These are phyloP conservation scores for Globisporangium paddicum DNA, from an alignment of 352 stramenopile species.

Conservation along the genomic window DNA sequence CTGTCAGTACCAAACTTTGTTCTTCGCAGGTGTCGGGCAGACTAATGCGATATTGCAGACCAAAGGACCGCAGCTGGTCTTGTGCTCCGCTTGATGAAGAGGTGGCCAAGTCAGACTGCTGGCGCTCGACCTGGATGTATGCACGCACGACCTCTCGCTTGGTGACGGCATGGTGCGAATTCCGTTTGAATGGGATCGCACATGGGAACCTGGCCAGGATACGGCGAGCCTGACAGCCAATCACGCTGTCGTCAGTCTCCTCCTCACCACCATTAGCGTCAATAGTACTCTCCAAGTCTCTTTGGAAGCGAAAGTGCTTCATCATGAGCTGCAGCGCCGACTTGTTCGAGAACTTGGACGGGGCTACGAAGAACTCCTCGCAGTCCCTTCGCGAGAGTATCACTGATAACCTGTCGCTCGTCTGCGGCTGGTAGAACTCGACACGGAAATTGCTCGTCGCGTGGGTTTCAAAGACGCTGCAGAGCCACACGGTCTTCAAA, in stretches of 20 bases:
- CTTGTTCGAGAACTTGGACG: constrained; percentile 7
- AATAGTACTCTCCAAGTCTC: constrained; percentile 9
- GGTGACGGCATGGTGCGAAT: constrained; percentile 33
- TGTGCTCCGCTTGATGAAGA: background rate
- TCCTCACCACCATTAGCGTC: background rate
- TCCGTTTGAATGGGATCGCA: constrained; percentile 28
- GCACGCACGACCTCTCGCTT: constrained; percentile 30
- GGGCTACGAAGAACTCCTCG: constrained; percentile 22
- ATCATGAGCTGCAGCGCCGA: constrained; percentile 12
- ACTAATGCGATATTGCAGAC: constrained; percentile 35
- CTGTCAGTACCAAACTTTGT: constrained; percentile 35
- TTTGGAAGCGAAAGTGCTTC: constrained; percentile 24
- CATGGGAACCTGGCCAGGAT: constrained; percentile 41
- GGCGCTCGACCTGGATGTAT: constrained; percentile 60
- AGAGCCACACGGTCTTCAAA: constrained; percentile 24
- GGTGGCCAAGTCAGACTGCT: background rate
- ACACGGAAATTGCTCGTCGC: constrained; percentile 15
- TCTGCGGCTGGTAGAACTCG: constrained; percentile 40
- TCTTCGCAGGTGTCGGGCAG: constrained; percentile 49
- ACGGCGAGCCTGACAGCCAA: constrained; percentile 14
- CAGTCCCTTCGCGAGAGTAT: constrained; percentile 20
- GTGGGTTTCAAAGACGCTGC: constrained; percentile 26
- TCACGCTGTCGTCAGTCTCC: background rate
- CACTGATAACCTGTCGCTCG: constrained; percentile 15
- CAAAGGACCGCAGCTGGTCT: background rate